Evolutionary conservation across 2,329 filamentous ascomycete genomes (phyloP), one percentile per base, ranked within the genome.

Genomic region (Nothophaeocryptopus gaeumannii): DNA sequence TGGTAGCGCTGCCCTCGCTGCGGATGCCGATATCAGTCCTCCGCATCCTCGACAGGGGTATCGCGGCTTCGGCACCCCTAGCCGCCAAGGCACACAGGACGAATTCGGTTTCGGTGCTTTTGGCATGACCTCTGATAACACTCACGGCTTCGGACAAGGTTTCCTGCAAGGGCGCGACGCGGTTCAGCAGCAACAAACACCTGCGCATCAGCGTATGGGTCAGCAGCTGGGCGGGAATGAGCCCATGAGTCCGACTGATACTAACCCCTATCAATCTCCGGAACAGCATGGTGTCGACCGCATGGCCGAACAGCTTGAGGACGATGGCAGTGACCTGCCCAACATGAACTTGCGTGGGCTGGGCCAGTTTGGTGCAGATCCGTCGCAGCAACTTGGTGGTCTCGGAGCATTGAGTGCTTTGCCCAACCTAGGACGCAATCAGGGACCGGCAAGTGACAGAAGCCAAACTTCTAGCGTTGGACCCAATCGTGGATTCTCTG

Each of bases 221-320:
- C 69, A 72, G 40, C 71, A 74, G 44, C 56, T 53, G 32, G 70
- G 72, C 48, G 68, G 65, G 20, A 64, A 84, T 57, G 88, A 89
- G 51, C 86, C 88, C 0, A 81, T 89, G 64, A 97, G 92, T 67
- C 93, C 93, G 9, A 93, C 91, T 0, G 89, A 95, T 63, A 97
- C 93, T 2, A 99, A 99, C 65, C 93, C 93, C 1, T 99, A 93
- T 67, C 88, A 91, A 57, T 97, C 92, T 67, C 93, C 93, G 2
- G 83, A 87, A 7, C 87, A 85, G 33, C 86, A 90, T 20, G 83
- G 83, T 38, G 75, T 75, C 5, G 83, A 88, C 40, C 58, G 59
- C 20, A 50, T 59, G 40, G 80, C 81, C 13, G 79, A 83, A 14
- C 61, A 65, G 2, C 15, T 32, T 14, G 65, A 63, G 15, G 45